Evolutionary conservation across 345 rosid genomes (phyloP).

Genomic region (Alliaria petiolata): DNA sequence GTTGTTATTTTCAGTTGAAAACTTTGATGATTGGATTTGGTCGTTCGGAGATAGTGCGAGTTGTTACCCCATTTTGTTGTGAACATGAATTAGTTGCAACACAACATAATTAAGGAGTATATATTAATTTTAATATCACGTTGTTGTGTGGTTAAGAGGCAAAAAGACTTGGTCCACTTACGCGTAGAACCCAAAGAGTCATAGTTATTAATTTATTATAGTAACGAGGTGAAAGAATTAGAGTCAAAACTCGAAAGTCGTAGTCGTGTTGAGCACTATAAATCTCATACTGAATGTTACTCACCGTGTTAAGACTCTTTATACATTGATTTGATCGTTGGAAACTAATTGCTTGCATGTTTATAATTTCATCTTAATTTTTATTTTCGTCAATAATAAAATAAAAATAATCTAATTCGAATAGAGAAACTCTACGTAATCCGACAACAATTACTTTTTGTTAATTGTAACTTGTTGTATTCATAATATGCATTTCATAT

Average conservation of each 20-base stretch:
- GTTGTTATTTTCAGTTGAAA: background rate
- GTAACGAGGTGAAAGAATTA: background rate
- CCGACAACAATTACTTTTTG: too few relatives aligned
- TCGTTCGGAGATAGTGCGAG: constrained; percentile 12
- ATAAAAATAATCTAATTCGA: too few relatives aligned
- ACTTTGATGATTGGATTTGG: background rate
- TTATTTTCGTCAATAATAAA: background rate
- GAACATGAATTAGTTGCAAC: constrained; percentile 11
- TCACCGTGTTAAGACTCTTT: background rate
- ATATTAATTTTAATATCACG: background rate
- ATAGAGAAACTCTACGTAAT: too few relatives aligned
- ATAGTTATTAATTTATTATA: background rate
- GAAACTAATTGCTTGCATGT: constrained; percentile 4
- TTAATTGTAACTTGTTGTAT: too few relatives aligned
- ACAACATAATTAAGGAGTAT: too few relatives aligned
- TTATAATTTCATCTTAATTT: background rate
- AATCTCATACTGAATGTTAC: background rate
- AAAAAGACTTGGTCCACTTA: constrained; percentile 25
- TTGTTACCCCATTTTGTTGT: constrained; percentile 9
- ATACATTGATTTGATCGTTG: background rate
- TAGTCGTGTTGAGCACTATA: constrained; percentile 15
- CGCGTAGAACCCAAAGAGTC: background rate
- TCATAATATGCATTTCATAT: too few relatives aligned
- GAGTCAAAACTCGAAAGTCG: constrained; percentile 12
- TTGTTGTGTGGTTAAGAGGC: constrained; percentile 26